Evolutionary conservation across 768 basidiomycete genomes (phyloP).

Genomic region (Lepiota venenata): DNA sequence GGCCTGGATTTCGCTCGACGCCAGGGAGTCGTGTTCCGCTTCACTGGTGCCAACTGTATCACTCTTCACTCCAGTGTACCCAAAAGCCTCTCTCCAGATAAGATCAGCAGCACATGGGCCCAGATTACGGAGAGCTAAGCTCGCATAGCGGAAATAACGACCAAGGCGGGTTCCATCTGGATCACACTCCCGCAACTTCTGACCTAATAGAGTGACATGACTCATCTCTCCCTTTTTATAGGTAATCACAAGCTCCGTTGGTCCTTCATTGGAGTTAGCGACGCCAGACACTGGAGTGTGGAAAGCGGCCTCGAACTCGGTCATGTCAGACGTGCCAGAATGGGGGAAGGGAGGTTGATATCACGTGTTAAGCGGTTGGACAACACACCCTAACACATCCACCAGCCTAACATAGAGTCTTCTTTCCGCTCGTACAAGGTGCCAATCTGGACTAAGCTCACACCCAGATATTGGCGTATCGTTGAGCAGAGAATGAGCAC

Average conservation of each 20-base stretch:
- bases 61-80: constrained; percentile 27
- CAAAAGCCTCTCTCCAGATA: constrained; percentile 58
- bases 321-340: too few relatives aligned
- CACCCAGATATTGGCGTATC: constrained; percentile 69
- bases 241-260: constrained; percentile 34
- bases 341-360: constrained; percentile 9
- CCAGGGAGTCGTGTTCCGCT: constrained; percentile 28
- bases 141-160: constrained; percentile 45
- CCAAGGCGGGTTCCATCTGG: constrained; percentile 32
- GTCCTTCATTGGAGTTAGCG: constrained; percentile 30
- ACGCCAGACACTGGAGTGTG: constrained; percentile 37
- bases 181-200: constrained; percentile 38
- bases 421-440: constrained; percentile 70
- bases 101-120: constrained; percentile 70
- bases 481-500: constrained; percentile 61
- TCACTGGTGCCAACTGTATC: constrained; percentile 28
- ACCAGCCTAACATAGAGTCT: too few relatives aligned
- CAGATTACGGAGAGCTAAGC: constrained; percentile 45
- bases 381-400: too few relatives aligned
- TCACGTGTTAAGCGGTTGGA: too few relatives aligned
- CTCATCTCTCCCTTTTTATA: neutral
- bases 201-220: constrained; percentile 4
- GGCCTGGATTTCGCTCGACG: constrained; percentile 23
- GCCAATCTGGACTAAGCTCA: constrained; percentile 59
- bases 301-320: constrained; percentile 36